Evolutionary conservation across 139 green algal genomes (phyloP).

Genomic region (Prasinococcaceae sp.): DNA sequence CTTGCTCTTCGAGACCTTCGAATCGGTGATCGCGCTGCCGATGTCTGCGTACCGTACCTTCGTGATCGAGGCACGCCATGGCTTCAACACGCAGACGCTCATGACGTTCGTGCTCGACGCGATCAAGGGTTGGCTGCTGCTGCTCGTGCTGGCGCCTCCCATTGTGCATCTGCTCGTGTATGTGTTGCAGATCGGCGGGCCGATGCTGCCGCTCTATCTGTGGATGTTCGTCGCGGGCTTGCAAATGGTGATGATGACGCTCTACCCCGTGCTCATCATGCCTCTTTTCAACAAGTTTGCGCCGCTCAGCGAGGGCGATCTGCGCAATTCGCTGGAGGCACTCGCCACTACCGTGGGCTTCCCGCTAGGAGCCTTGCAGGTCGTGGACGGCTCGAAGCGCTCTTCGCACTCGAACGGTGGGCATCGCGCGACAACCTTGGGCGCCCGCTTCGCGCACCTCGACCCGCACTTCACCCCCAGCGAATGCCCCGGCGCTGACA

Average conservation of each 20-base stretch:
- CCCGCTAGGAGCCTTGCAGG: constrained; percentile 16
- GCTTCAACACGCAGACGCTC: constrained; percentile 49
- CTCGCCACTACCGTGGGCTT: constrained; percentile 9
- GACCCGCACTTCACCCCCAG: too few relatives aligned
- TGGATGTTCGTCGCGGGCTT: constrained; percentile 66
- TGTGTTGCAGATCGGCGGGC: constrained; percentile 42
- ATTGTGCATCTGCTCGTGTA: constrained; percentile 37
- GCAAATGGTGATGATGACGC: constrained; percentile 47
- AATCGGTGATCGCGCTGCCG: constrained; percentile 39
- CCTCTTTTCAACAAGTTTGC: constrained; percentile 79
- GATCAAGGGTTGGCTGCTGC: constrained; percentile 43
- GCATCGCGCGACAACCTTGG: too few relatives aligned
- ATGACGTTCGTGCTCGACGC: constrained; percentile 50
- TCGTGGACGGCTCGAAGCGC: constrained; percentile 16
- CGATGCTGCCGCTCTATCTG: constrained; percentile 54
- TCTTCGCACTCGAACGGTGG: constrained; percentile 22
- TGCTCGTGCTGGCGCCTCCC: constrained; percentile 45
- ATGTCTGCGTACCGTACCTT: constrained; percentile 67
- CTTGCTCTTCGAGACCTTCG: constrained; percentile 27
- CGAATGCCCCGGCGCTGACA: too few relatives aligned
- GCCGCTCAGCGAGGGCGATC: constrained; percentile 12
- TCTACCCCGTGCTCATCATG: constrained; percentile 41
- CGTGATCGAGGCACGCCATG: constrained; percentile 57
- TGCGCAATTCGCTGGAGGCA: constrained; percentile 10
- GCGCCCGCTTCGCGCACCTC: too few relatives aligned